Evolutionary conservation across 768 basidiomycete genomes (phyloP).

Genomic region (Gloeophyllum trabeum): DNA sequence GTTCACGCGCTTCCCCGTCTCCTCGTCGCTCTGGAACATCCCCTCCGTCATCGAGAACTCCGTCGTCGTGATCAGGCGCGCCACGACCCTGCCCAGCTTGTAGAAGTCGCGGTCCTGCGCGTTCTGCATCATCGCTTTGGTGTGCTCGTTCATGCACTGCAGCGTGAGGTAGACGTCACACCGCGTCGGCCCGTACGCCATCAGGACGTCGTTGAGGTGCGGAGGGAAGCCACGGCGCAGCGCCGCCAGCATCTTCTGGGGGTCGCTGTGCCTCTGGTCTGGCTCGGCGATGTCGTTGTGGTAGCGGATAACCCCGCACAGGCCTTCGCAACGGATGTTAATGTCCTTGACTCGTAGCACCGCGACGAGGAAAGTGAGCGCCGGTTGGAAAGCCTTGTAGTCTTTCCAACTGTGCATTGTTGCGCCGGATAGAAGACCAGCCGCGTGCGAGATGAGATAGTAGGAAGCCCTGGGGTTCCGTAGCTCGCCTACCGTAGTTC

Average conservation of each 20-base stretch:
- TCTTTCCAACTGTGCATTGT: slow-evolving; percentile 33
- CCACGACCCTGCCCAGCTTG: slow-evolving; percentile 36
- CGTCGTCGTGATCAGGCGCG: slow-evolving; percentile 38
- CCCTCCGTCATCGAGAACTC: slow-evolving; percentile 58
- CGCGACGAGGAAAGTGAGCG: slow-evolving; percentile 41
- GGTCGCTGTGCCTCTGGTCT: slow-evolving; percentile 38
- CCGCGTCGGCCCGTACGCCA: slow-evolving; percentile 32
- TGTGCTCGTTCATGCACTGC: slow-evolving; percentile 28
- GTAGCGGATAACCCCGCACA: slow-evolving; percentile 43
- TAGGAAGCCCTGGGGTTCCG: slow-evolving; percentile 29
- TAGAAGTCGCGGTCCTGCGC: slow-evolving; percentile 37
- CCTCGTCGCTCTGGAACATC: slow-evolving; percentile 31
- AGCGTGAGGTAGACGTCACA: slow-evolving; percentile 39
- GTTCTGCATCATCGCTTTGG: slow-evolving; percentile 39
- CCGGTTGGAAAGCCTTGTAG: slow-evolving; percentile 29
- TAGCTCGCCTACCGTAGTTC: slow-evolving; percentile 29
- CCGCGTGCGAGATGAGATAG: slow-evolving; percentile 38
- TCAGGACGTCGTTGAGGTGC: slow-evolving; percentile 33
- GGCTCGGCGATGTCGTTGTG: slow-evolving; percentile 29
- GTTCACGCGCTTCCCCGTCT: slow-evolving; percentile 28
- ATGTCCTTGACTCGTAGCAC: slow-evolving; percentile 45
- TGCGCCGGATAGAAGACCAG: slow-evolving; percentile 31
- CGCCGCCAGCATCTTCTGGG: slow-evolving; percentile 30
- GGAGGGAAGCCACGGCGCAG: slow-evolving; percentile 30
- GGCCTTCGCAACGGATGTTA: slow-evolving; percentile 35